These are phyloP conservation scores for Ceratocystiopsis brevicomis DNA, from an alignment of 2,329 filamentous ascomycete genomes.

Conservation along the genomic window DNA sequence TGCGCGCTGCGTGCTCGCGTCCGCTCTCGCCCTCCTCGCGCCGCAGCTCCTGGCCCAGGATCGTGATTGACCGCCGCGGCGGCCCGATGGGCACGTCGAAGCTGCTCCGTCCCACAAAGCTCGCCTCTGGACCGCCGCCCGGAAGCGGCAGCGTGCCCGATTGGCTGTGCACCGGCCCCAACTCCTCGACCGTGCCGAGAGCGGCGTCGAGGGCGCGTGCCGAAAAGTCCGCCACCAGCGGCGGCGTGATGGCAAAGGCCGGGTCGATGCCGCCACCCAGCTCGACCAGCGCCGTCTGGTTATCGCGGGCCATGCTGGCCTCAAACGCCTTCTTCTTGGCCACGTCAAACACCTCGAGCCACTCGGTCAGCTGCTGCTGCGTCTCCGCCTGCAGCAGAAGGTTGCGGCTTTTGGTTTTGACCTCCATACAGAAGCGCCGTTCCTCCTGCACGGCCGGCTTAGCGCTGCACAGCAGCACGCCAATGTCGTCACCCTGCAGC, in stretches of 20 bases:
- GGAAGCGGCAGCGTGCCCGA: conserved; percentile 46
- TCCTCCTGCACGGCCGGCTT: conserved; percentile 85
- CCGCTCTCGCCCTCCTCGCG: conserved; percentile 54
- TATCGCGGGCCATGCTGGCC: conserved; percentile 37
- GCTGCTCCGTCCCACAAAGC: conserved; percentile 48
- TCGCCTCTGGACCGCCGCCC: conserved; percentile 38
- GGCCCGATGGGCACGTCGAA: conserved; percentile 41
- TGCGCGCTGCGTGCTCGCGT: conserved; percentile 65
- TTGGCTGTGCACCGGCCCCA: conserved; percentile 30
- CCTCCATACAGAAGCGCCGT: conserved; percentile 88
- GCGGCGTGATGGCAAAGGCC: conserved; percentile 82
- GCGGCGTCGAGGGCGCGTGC: conserved; percentile 41
- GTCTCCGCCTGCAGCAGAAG: conserved; percentile 85
- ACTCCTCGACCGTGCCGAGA: conserved; percentile 15
- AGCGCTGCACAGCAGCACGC: conserved; percentile 81
- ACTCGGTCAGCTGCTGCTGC: conserved; percentile 78
- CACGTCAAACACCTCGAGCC: conserved; percentile 83
- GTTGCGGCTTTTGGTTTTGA: conserved; percentile 90
- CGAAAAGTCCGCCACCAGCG: conserved; percentile 77
- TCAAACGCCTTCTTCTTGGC: conserved; percentile 88
- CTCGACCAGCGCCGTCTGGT: conserved; percentile 19
- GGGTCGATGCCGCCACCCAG: conserved; percentile 35
- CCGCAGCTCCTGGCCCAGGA: conserved; percentile 29
- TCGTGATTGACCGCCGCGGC: conserved; percentile 37
- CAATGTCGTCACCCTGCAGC: conserved; percentile 88